Conservation (phyloP, 2,329 filamentous ascomycete genomes). For the Orbilia ellipsospora region DNA sequence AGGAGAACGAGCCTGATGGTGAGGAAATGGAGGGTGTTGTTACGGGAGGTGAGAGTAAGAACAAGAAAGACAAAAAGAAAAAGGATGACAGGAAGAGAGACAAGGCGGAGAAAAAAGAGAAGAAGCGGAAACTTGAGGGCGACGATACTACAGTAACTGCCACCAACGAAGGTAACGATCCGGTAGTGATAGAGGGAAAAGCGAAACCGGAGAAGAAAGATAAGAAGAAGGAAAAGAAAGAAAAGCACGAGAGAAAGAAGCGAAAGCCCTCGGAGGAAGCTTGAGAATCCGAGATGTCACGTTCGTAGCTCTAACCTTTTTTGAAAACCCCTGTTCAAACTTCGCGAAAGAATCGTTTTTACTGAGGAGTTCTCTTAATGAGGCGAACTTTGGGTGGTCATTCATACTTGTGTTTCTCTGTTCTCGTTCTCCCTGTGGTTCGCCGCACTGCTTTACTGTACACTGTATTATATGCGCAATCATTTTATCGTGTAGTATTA, state of each 20-base stretch:
- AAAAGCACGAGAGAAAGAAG: constrained; percentile 50
- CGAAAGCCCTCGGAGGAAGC: constrained; percentile 51
- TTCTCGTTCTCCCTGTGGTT: no score
- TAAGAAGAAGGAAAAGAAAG: constrained; percentile 52
- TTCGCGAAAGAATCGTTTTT: no score
- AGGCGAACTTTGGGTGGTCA: no score
- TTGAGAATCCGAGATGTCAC: not conserved
- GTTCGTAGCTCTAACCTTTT: not conserved
- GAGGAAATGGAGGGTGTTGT: constrained; percentile 62
- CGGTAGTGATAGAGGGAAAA: no score
- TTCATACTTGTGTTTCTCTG: no score
- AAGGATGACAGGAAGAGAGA: constrained; percentile 58
- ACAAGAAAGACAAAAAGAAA: constrained; percentile 63
- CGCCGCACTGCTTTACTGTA: no score
- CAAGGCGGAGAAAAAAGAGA: constrained; percentile 61
- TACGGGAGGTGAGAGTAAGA: constrained; percentile 62
- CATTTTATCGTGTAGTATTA: no score
- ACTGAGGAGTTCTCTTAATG: no score
- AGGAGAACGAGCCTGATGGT: constrained; percentile 60
- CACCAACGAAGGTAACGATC: not conserved
- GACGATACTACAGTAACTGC: not conserved
- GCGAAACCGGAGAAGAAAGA: constrained; percentile 28
- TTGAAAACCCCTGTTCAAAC: not conserved
- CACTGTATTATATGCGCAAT: no score
- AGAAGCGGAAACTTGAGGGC: constrained; percentile 54